Percentiles rank a stretch among this genome's conserved stretches.
Evolutionary conservation across 1,284 basidiomycete species (phyloP).

Genomic region (Sanghuangporus weigelae): DNA sequence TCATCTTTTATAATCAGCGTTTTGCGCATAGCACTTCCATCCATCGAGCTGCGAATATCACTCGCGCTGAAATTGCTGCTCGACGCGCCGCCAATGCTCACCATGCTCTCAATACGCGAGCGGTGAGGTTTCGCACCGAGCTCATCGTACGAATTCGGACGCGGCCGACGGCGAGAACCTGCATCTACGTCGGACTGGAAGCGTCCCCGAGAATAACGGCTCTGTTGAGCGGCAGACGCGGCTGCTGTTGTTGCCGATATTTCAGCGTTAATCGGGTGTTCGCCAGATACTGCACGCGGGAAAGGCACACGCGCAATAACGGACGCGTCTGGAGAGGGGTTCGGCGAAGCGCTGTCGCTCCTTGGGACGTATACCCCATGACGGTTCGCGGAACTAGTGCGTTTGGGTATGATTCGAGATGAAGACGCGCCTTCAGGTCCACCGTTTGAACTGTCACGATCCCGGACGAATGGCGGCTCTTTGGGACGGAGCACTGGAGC

Average conservation of each 20-base stretch:
- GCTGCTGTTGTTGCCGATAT: conserved; percentile 7
- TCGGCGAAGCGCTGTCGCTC: conserved; percentile 30
- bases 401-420: conserved; percentile 44
- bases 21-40: conserved; percentile 62
- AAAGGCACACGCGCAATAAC: conserved; percentile 47
- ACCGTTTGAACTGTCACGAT: conserved; percentile 51
- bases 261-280: conserved; percentile 24
- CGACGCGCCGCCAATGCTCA: conserved; percentile 50
- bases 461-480: conserved; percentile 39
- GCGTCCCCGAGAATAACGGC: conserved; percentile 44
- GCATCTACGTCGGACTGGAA: conserved; percentile 61
- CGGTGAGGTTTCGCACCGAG: conserved; percentile 36
- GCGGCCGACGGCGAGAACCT: conserved; percentile 42
- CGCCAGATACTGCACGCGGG: conserved; percentile 49
- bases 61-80: conserved; percentile 53
- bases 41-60: conserved; percentile 50
- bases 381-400: conserved; percentile 52
- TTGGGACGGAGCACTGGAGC: conserved; percentile 48
- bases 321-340: conserved; percentile 18
- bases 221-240: conserved; percentile 28
- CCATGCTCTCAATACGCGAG: conserved; percentile 64
- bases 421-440: background rate
- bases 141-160: conserved; percentile 68
- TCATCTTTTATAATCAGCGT: conserved; percentile 78
- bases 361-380: conserved; percentile 47